Conservation (phyloP, 208 protist species). For the Zelonia costaricensis region DNA sequence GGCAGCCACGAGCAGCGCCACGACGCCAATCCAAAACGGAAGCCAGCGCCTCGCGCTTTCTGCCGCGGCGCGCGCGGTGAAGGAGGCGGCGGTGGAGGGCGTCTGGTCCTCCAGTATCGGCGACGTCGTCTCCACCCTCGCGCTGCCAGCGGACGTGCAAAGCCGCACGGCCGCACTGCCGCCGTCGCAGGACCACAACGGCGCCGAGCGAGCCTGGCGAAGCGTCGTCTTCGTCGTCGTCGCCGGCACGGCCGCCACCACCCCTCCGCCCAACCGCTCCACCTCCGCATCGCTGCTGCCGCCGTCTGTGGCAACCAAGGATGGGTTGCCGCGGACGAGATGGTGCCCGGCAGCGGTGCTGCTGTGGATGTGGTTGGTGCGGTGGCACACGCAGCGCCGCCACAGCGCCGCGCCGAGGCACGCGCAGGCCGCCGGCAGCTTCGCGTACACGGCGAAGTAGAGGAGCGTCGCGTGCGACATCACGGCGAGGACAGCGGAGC, state of each 20-base stretch:
- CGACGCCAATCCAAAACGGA: not conserved
- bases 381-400: not conserved
- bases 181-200: no score
- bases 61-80: not conserved
- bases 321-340: not conserved
- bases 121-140: no score
- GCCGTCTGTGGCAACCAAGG: no score
- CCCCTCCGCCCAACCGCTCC: no score
- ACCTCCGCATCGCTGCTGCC: no score
- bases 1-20: not conserved
- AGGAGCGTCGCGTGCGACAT: slow-evolving; percentile 3
- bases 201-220: no score
- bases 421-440: not conserved
- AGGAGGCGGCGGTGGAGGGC: no score
- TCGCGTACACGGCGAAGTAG: slow-evolving; percentile 1
- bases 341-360: not conserved
- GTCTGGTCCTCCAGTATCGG: no score
- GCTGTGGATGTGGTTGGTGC: not conserved
- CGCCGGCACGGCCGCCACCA: no score
- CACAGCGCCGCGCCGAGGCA: not conserved
- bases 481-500: not conserved
- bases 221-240: no score
- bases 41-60: not conserved
- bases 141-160: no score
- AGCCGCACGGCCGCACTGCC: no score